Percentiles rank a stretch among this genome's conserved stretches.
Evolutionary conservation across 2,329 filamentous ascomycete species (phyloP).

Genomic region (Magnaporthiopsis incrustans): DNA sequence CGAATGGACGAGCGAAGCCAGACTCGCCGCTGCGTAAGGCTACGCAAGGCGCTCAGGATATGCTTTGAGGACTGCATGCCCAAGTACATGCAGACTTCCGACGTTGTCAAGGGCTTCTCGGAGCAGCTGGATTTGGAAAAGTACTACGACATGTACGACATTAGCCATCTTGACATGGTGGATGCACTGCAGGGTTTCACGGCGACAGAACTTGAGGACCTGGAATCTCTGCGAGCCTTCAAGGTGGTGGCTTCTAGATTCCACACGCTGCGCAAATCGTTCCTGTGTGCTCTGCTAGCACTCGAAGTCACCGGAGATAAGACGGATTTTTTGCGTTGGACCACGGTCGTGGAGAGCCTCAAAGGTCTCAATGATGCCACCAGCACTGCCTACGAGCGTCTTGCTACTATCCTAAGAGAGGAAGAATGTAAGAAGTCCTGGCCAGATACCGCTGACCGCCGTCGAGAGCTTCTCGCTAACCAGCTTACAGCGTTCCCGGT

Average conservation of each 20-base stretch:
- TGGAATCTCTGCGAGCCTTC: slow-evolving; percentile 68
- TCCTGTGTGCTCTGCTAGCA: slow-evolving; percentile 82
- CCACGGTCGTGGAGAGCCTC: slow-evolving; percentile 68
- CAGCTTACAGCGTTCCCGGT: slow-evolving; percentile 38
- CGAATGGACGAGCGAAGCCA: slow-evolving; percentile 79
- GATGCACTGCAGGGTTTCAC: slow-evolving; percentile 57
- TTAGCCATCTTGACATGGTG: slow-evolving; percentile 63
- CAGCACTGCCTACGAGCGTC: slow-evolving; percentile 51
- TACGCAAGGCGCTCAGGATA: slow-evolving; percentile 67
- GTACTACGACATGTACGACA: slow-evolving; percentile 85
- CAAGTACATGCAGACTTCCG: slow-evolving; percentile 62
- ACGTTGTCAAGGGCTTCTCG: slow-evolving; percentile 62
- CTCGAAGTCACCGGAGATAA: slow-evolving; percentile 75
- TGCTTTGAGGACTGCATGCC: slow-evolving; percentile 64
- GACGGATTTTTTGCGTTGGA: slow-evolving; percentile 71
- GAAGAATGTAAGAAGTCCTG: slow-evolving; percentile 59
- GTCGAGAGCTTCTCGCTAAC: neutral
- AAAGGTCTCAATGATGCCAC: slow-evolving; percentile 55
- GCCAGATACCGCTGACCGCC: neutral
- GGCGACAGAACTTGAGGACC: slow-evolving; percentile 59
- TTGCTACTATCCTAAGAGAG: slow-evolving; percentile 65
- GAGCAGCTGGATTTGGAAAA: slow-evolving; percentile 79
- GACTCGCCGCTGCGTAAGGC: slow-evolving; percentile 66
- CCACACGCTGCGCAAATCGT: slow-evolving; percentile 72
- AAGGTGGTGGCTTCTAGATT: slow-evolving; percentile 77